Percentiles rank a stretch among this genome's conserved stretches.
Conservation (phyloP, 2,329 filamentous ascomycete genomes). For the Fusarium verticillioides region DNA sequence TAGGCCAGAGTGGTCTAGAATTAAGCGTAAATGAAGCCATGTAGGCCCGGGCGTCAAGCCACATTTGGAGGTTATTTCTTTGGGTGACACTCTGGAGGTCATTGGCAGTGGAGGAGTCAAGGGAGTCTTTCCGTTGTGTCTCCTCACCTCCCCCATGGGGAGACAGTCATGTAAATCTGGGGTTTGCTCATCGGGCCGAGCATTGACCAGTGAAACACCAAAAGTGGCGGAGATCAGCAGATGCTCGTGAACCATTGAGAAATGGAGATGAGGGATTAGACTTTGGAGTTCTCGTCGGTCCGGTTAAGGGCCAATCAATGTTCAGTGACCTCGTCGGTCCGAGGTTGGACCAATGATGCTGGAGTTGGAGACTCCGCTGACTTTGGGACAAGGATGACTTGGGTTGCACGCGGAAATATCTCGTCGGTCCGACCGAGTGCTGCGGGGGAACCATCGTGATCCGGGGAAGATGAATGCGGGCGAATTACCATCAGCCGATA, state of each 20-base stretch:
- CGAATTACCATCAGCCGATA: background rate
- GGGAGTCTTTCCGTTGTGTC: background rate
- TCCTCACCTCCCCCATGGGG: slow-evolving; percentile 22
- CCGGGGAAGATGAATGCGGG: slow-evolving; percentile 2
- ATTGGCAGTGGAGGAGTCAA: background rate
- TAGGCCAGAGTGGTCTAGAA: background rate
- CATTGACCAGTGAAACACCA: background rate
- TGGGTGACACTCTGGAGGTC: background rate
- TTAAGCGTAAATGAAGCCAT: background rate
- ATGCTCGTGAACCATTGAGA: background rate
- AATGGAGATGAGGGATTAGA: background rate
- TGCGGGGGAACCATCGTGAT: background rate
- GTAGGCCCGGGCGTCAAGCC: slow-evolving; percentile 3
- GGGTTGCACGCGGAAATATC: too few relatives aligned
- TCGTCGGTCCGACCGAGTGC: slow-evolving; percentile 27
- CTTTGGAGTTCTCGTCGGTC: slow-evolving; percentile 16
- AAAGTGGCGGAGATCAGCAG: slow-evolving; percentile 1
- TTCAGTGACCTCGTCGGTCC: slow-evolving; percentile 8
- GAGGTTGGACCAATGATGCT: slow-evolving; percentile 14
- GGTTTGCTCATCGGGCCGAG: slow-evolving; percentile 23
- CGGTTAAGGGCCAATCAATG: slow-evolving; percentile 21
- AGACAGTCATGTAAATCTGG: slow-evolving; percentile 13
- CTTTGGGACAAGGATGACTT: background rate
- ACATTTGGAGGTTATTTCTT: background rate
- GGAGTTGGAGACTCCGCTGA: background rate